Conservation (phyloP, 305 asterid genomes). For the Galium porrigens region DNA sequence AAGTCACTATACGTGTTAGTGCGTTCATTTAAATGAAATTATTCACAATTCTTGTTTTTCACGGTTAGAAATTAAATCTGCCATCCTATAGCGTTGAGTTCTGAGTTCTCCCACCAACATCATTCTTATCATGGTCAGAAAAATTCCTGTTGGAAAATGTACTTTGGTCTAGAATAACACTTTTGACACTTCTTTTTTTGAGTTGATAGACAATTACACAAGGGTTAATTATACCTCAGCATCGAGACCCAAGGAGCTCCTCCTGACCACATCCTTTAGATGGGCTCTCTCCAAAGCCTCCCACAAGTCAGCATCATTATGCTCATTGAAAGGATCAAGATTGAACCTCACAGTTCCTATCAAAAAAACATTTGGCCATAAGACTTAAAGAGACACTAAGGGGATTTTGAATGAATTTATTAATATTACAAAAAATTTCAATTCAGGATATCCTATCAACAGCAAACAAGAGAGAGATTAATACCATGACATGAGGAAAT, state of each 20-base stretch:
- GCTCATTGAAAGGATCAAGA: conserved; percentile 89
- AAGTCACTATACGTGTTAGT: not conserved
- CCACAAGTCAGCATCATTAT: conserved; percentile 91
- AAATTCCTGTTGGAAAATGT: not conserved
- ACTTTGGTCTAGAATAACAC: no score
- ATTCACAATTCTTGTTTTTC: not conserved
- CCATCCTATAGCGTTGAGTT: not conserved
- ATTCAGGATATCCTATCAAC: not conserved
- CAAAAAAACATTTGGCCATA: conserved; percentile 8
- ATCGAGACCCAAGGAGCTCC: conserved; percentile 73
- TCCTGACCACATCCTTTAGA: conserved; percentile 70
- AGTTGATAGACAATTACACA: conserved; percentile 1
- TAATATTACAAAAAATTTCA: not conserved
- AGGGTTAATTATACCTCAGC: conserved; percentile 43
- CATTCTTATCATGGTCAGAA: not conserved
- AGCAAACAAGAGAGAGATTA: not conserved
- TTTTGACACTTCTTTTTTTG: no score
- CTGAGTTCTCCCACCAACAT: not conserved
- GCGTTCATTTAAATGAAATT: not conserved
- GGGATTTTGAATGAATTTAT: not conserved
- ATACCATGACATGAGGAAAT: not conserved
- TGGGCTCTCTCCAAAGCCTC: conserved; percentile 93
- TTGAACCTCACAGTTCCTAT: conserved; percentile 84
- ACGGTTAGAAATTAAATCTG: not conserved
- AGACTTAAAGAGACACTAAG: not conserved